Conservation (phyloP, 176 grass and related monocot genomes). For the Bothriochloa decipiens region DNA sequence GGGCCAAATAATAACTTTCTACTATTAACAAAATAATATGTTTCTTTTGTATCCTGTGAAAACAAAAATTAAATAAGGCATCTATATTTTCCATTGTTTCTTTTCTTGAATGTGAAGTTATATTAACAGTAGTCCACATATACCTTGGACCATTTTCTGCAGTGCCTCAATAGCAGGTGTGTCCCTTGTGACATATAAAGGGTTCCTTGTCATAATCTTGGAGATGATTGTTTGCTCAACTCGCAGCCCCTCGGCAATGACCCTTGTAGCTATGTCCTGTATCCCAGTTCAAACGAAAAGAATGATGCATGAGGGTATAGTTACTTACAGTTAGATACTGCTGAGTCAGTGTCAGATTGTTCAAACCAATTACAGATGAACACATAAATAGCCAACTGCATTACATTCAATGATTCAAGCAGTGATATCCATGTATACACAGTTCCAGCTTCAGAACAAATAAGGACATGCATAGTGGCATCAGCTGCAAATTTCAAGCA, state of each 20-base stretch:
- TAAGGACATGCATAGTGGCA: neutral
- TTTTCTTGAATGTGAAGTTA: slow-evolving; percentile 14
- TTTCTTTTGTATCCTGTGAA: neutral
- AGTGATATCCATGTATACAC: neutral
- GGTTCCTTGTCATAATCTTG: slow-evolving; percentile 95
- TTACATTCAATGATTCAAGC: too few species aligned
- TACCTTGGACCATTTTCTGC: slow-evolving; percentile 98
- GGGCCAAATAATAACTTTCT: slow-evolving; percentile 24
- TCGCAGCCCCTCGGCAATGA: slow-evolving; percentile 80
- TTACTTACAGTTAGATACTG: too few species aligned
- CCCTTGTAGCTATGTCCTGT: slow-evolving; percentile 87
- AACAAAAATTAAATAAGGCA: neutral
- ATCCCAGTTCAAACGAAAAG: slow-evolving; percentile 29
- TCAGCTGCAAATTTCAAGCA: neutral
- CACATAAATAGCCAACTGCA: too few species aligned
- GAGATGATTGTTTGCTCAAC: slow-evolving; percentile 84
- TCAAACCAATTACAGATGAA: neutral
- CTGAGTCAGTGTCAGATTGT: slow-evolving; percentile 1
- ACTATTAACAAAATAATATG: neutral
- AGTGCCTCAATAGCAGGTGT: slow-evolving; percentile 82
- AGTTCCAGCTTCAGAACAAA: neutral
- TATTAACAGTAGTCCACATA: slow-evolving; percentile 1
- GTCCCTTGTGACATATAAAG: slow-evolving; percentile 68
- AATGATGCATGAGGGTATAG: neutral
- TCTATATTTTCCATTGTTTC: slow-evolving; percentile 19